phyloP scores from a whole-genome alignment of 345 rosid species.

The Pistacia integerrima region DNA sequence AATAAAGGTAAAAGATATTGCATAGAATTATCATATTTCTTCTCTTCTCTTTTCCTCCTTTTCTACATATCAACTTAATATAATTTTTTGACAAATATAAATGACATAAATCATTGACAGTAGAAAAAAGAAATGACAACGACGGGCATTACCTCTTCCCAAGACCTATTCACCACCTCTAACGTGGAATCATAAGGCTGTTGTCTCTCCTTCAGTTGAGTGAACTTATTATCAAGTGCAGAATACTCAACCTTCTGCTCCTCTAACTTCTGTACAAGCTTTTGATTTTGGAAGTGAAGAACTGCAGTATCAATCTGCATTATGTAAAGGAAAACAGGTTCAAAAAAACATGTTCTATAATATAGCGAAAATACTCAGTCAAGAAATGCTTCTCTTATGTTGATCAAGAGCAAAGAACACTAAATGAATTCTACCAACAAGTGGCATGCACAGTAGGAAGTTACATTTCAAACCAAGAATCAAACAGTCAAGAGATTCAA shows the following conservation, averaged over 20 bases:
- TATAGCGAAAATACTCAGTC: background rate
- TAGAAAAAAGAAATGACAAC: constrained; percentile 10
- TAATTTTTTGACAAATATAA: background rate
- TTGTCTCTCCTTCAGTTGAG: constrained; percentile 59
- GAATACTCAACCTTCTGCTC: constrained; percentile 74
- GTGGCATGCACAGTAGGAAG: background rate
- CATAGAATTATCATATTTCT: background rate
- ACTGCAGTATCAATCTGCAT: constrained; percentile 76
- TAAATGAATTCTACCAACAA: constrained; percentile 2
- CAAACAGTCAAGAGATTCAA: background rate
- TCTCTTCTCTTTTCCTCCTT: background rate
- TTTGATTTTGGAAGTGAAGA: constrained; percentile 84
- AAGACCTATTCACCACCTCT: constrained; percentile 63
- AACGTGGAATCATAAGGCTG: constrained; percentile 55
- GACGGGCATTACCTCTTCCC: constrained; percentile 59
- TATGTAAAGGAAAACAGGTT: constrained; percentile 18
- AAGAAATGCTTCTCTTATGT: background rate
- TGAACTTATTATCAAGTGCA: constrained; percentile 61
- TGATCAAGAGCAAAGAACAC: background rate
- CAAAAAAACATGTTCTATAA: background rate
- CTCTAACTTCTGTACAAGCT: constrained; percentile 83
- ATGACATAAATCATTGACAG: background rate
- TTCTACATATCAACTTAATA: background rate
- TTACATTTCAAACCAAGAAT: background rate
- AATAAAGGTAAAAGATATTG: constrained; percentile 10